Base-by-base conservation (phyloP, 306 rosid species). In the Prunus salicina region DNA sequence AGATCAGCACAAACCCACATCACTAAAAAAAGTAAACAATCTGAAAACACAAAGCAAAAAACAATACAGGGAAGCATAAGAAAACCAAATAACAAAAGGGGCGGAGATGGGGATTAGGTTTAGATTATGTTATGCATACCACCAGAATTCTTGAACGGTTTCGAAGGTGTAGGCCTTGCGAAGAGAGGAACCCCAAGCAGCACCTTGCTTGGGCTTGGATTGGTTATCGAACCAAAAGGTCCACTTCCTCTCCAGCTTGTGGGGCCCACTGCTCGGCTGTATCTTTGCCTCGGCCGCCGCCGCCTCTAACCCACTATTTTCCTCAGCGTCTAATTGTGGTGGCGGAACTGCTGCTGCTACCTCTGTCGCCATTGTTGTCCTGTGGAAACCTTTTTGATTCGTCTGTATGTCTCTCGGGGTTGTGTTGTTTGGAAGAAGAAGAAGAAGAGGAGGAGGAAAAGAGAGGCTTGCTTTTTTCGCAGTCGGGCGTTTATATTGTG, bases 151-250 rank as follows among this genome's bases (percentile, higher is more conserved):
- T 66, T 95, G 96, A 34, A 95, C 87, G 75, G 97, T 91, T 3
- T 95, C 99, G 47, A 95, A 95, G 78, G 93, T 77, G 86, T 90
- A 89, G 68, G 86, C 86, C 18, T 87, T 84, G 71, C 93, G 95
- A 18, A 95, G 96, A 72, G 92, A 77, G 76, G 90, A 60, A 45
- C 99, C 99, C 99, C 99, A 95, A 43, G 87, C 96, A 43, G 93
- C 90, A 56, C 96, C 99, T 86, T 89, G 97, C 81, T 95, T 95
- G 32, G 96, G 88, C 77, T 87, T 90, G 2, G 97, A 88, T 67
- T 85, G 92, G 74, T 92, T 92, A 70, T 92, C 99, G 82, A 84
- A 92, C 99, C 99, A 96, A 82, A 96, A 92, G 7, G 97, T 84
- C 99, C 99, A 96, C 67, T 87, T 91, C 32, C 93, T 88, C 83